phyloP scores from a whole-genome alignment of 2,329 filamentous ascomycete genomes.

The Chrysosporium keratinophilum region DNA sequence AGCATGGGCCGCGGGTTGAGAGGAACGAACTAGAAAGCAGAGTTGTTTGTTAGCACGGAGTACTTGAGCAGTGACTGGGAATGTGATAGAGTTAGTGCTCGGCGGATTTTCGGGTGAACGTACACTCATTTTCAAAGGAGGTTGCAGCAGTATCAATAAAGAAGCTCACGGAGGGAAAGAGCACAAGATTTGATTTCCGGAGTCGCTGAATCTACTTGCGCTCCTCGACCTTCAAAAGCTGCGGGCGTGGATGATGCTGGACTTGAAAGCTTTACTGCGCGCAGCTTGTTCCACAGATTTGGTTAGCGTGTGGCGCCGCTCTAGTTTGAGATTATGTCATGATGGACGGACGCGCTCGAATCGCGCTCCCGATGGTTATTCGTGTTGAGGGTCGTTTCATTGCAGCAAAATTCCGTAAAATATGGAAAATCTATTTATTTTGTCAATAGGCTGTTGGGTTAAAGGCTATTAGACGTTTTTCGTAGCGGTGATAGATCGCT shows the following conservation, averaged over 20 bases:
- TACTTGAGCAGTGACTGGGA: neutral
- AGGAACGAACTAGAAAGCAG: slow-evolving; percentile 59
- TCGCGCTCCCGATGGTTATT: too few species aligned
- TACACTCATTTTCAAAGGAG: slow-evolving; percentile 1
- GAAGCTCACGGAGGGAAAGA: neutral
- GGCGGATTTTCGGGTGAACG: neutral
- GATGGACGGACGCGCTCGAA: too few species aligned
- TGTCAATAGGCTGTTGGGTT: too few species aligned
- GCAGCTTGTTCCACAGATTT: neutral
- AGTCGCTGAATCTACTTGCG: neutral
- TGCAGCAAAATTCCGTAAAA: too few species aligned
- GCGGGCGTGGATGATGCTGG: too few species aligned
- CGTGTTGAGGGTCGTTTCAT: too few species aligned
- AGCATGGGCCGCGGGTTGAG: slow-evolving; percentile 96
- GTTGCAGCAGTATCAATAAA: neutral
- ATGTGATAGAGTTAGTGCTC: neutral
- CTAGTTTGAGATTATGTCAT: too few species aligned
- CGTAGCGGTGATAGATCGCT: too few species aligned
- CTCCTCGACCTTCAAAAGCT: too few species aligned
- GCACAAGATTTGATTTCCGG: neutral
- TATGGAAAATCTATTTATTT: too few species aligned
- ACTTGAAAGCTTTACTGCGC: neutral
- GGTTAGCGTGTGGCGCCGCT: neutral
- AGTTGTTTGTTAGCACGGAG: neutral
- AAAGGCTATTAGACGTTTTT: too few species aligned